Percentiles rank a stretch among this genome's conserved stretches.
Evolutionary conservation across 2,329 filamentous ascomycete genomes (phyloP).

Genomic region (Aspergillus hiratsukae): DNA sequence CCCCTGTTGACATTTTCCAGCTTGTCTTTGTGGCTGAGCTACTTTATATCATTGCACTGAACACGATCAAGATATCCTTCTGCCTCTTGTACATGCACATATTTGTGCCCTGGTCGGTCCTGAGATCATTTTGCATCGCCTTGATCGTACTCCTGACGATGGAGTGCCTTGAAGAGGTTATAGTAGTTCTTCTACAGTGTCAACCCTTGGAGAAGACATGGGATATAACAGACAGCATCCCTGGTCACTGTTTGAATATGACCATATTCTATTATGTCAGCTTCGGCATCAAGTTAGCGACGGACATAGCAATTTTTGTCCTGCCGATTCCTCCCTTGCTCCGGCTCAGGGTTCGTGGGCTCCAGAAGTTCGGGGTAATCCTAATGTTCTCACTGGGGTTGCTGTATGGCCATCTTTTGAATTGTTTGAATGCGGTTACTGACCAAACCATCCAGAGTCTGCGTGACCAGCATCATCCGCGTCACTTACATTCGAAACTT

Average conservation of each 20-base stretch:
- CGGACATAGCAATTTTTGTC: conserved; percentile 13
- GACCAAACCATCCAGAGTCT: conserved; percentile 7
- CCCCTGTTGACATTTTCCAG: conserved; percentile 1
- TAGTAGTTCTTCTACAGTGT: conserved; percentile 51
- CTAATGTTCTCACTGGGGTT: conserved; percentile 19
- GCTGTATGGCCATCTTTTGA: conserved; percentile 6
- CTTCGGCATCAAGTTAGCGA: conserved; percentile 15
- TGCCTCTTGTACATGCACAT: conserved; percentile 20
- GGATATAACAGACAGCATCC: conserved; percentile 7
- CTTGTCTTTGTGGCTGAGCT: conserved; percentile 18
- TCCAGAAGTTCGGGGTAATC: conserved; percentile 14
- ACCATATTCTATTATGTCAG: conserved; percentile 14
- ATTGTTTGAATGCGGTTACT: neutral
- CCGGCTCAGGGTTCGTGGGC: conserved; percentile 11
- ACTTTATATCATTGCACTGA: conserved; percentile 25
- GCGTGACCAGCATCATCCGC: conserved; percentile 18
- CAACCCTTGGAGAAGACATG: conserved; percentile 17
- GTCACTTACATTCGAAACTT: conserved; percentile 16
- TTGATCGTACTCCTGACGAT: conserved; percentile 45
- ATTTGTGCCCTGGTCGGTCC: conserved; percentile 13
- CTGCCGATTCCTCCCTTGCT: conserved; percentile 16
- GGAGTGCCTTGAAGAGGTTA: conserved; percentile 65
- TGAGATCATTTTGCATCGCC: conserved; percentile 11
- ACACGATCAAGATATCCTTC: conserved; percentile 26
- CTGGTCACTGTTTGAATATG: conserved; percentile 13